These are phyloP conservation scores for Neofusicoccum laricinum DNA, from an alignment of 2,329 filamentous ascomycete genomes.

Conservation along the genomic window DNA sequence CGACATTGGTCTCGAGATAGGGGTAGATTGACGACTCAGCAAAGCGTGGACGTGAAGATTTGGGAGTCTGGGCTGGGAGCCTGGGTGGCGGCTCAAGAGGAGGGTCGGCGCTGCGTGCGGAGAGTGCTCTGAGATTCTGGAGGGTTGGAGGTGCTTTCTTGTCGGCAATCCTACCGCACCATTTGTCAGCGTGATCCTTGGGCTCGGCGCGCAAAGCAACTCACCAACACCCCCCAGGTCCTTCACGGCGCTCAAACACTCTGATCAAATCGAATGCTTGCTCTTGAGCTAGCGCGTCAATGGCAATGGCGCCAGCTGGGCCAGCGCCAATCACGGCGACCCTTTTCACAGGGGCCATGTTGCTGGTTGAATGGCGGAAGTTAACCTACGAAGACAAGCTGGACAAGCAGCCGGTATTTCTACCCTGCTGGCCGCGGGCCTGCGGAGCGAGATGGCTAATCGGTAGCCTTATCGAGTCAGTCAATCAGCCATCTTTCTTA, in stretches of 20 bases:
- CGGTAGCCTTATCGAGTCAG: background rate
- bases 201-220: slow-evolving; percentile 17
- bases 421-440: background rate
- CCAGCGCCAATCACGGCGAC: slow-evolving; percentile 62
- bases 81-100: slow-evolving; percentile 46
- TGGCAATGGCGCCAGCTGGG: slow-evolving; percentile 58
- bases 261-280: slow-evolving; percentile 57
- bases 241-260: slow-evolving; percentile 61
- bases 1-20: slow-evolving; percentile 64
- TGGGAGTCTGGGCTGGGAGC: slow-evolving; percentile 48
- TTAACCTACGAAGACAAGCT: background rate
- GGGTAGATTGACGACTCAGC: slow-evolving; percentile 61
- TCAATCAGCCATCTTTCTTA: background rate
- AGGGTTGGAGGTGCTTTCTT: slow-evolving; percentile 38
- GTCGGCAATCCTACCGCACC: slow-evolving; percentile 21
- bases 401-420: background rate
- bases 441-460: background rate
- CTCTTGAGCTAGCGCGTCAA: slow-evolving; percentile 60
- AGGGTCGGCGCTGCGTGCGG: slow-evolving; percentile 50
- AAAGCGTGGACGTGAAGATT: slow-evolving; percentile 48
- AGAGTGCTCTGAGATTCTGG: slow-evolving; percentile 45
- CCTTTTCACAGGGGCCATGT: background rate
- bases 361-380: background rate
- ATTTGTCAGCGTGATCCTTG: background rate
- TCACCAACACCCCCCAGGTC: slow-evolving; percentile 61